These are phyloP conservation scores for Drosera capensis DNA, from an alignment of 148 eudicot species.

Conservation along the genomic window DNA sequence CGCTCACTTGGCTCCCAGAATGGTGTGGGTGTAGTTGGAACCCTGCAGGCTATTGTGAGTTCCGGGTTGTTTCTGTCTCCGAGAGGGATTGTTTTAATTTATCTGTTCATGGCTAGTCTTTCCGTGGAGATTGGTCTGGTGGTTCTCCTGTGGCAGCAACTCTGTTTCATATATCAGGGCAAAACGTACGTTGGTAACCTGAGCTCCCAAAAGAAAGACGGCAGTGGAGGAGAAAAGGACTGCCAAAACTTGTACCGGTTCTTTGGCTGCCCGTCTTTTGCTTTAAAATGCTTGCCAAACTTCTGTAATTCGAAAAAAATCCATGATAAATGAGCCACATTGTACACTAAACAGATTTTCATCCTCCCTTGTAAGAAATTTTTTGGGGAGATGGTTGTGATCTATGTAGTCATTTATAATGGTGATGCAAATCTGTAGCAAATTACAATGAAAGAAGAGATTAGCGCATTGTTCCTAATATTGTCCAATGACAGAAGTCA, in stretches of 20 bases:
- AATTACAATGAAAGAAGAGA: too few relatives aligned
- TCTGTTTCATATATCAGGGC: constrained; percentile 66
- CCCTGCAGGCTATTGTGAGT: constrained; percentile 27
- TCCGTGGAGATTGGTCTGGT: constrained; percentile 62
- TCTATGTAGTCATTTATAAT: too few relatives aligned
- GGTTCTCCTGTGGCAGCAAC: constrained; percentile 93
- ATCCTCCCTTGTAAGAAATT: too few relatives aligned
- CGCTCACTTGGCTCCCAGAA: constrained; percentile 10
- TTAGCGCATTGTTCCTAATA: too few relatives aligned
- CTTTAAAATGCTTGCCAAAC: constrained; percentile 31
- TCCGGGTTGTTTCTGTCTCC: constrained; percentile 44
- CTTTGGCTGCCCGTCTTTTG: constrained; percentile 43
- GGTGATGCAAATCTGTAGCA: too few relatives aligned
- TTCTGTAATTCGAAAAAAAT: constrained; percentile 41
- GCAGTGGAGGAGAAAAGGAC: constrained; percentile 32
- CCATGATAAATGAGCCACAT: constrained; percentile 39
- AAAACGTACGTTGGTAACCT: constrained; percentile 67
- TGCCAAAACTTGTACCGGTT: constrained; percentile 59
- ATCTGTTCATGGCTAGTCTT: constrained; percentile 67
- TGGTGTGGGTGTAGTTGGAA: constrained; percentile 11
- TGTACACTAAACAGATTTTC: too few relatives aligned
- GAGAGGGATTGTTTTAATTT: constrained; percentile 64
- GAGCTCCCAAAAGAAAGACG: constrained; percentile 36
- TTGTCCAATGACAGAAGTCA: too few relatives aligned
- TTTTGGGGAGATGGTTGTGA: too few relatives aligned